These are phyloP conservation scores for Phaeotremella skinneri DNA, from an alignment of 768 basidiomycete species.

Conservation along the genomic window DNA sequence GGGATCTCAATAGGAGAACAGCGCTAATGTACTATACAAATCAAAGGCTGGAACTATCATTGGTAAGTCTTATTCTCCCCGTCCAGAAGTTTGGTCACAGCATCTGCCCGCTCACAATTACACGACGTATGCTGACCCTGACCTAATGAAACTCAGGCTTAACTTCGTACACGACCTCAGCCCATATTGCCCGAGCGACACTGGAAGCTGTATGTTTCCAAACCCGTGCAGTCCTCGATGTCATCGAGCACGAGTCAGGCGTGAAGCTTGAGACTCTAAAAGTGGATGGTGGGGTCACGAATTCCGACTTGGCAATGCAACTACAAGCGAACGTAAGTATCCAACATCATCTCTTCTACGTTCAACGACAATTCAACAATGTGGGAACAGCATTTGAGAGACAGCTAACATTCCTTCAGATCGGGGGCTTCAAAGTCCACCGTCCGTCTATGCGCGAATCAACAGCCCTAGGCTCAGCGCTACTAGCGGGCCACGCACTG, in stretches of 20 bases:
- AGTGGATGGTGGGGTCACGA: slow-evolving; percentile 69
- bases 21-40: neutral
- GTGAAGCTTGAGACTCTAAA: slow-evolving; percentile 77
- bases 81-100: neutral
- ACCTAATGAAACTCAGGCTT: slow-evolving; percentile 8
- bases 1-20: neutral
- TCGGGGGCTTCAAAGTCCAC: slow-evolving; percentile 87
- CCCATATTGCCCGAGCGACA: slow-evolving; percentile 90
- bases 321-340: slow-evolving; percentile 49
- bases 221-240: slow-evolving; percentile 89
- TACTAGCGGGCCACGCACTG: slow-evolving; percentile 87
- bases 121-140: neutral
- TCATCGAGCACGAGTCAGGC: slow-evolving; percentile 85
- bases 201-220: slow-evolving; percentile 96
- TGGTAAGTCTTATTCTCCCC: slow-evolving; percentile 11
- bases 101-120: neutral
- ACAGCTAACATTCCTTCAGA: slow-evolving; percentile 58
- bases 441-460: slow-evolving; percentile 97
- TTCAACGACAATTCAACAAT: neutral
- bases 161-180: slow-evolving; percentile 57
- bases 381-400: too few relatives aligned
- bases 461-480: slow-evolving; percentile 90
- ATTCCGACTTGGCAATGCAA: slow-evolving; percentile 57
- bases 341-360: neutral
- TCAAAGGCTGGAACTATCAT: slow-evolving; percentile 43